phyloP scores from a whole-genome alignment of 306 rosid genomes.

The Cajanus cajan region DNA sequence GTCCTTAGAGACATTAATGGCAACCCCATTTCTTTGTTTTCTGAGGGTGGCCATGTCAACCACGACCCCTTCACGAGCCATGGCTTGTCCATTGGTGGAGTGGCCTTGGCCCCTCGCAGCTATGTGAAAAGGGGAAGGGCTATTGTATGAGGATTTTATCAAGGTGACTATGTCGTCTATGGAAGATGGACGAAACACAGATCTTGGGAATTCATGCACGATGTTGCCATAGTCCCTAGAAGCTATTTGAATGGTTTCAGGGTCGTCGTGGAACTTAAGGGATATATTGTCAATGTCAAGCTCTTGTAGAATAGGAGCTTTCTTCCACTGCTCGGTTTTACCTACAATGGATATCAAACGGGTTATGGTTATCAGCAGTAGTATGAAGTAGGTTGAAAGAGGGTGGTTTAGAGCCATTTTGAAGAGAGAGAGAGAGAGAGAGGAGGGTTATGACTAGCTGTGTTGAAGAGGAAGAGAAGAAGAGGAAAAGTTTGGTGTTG shows the following conservation, averaged over 20 bases:
- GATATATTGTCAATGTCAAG: constrained; percentile 6
- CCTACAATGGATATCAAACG: constrained; percentile 38
- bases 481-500: neutral
- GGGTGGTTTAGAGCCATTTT: constrained; percentile 44
- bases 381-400: constrained; percentile 21
- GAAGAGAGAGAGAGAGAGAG: neutral
- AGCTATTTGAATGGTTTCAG: constrained; percentile 46
- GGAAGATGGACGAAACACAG: constrained; percentile 64
- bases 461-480: neutral
- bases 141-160: constrained; percentile 43
- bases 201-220: constrained; percentile 40
- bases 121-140: constrained; percentile 43
- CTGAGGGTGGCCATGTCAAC: constrained; percentile 55
- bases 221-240: constrained; percentile 69
- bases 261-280: constrained; percentile 47
- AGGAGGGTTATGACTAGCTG: neutral
- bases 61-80: constrained; percentile 65
- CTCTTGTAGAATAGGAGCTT: constrained; percentile 23
- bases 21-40: constrained; percentile 14
- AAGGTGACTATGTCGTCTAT: constrained; percentile 43
- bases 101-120: constrained; percentile 74
- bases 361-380: constrained; percentile 40
- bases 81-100: constrained; percentile 67
- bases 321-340: constrained; percentile 41
- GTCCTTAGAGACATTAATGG: constrained; percentile 31